These are phyloP conservation scores for Hypholoma sublateritium DNA, from an alignment of 768 basidiomycete species.

Conservation along the genomic window DNA sequence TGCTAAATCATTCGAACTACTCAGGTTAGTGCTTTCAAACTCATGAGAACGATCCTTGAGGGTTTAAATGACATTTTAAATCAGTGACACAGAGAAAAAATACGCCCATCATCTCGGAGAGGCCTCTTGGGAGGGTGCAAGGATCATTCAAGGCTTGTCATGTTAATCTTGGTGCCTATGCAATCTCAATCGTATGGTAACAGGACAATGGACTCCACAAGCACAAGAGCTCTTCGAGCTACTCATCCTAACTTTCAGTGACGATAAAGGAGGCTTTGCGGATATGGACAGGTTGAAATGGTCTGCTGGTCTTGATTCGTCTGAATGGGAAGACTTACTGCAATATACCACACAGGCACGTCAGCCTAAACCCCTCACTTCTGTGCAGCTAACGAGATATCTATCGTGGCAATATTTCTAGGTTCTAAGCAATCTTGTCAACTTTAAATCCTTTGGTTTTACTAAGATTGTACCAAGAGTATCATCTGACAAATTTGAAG, in stretches of 20 bases:
- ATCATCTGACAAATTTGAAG: slow-evolving; percentile 57
- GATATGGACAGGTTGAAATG: slow-evolving; percentile 55
- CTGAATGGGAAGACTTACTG: slow-evolving; percentile 69
- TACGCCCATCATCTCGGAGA: slow-evolving; percentile 72
- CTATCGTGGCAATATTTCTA: slow-evolving; percentile 14
- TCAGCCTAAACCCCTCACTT: background rate
- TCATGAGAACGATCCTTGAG: slow-evolving; percentile 2
- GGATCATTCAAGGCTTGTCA: slow-evolving; percentile 65
- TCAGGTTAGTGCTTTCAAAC: slow-evolving; percentile 44
- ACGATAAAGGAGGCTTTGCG: slow-evolving; percentile 49
- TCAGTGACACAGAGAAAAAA: slow-evolving; percentile 70
- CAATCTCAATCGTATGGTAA: background rate
- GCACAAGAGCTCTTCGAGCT: slow-evolving; percentile 70
- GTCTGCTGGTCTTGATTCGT: slow-evolving; percentile 49
- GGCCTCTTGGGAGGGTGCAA: slow-evolving; percentile 83
- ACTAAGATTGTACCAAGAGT: slow-evolving; percentile 84
- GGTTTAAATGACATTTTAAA: slow-evolving; percentile 5
- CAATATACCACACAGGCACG: slow-evolving; percentile 75
- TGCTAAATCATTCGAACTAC: slow-evolving; percentile 63
- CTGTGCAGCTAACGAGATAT: background rate
- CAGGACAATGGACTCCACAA: slow-evolving; percentile 77
- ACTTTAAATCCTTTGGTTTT: slow-evolving; percentile 82
- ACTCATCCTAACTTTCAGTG: slow-evolving; percentile 66
- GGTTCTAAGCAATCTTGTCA: slow-evolving; percentile 64
- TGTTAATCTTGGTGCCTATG: background rate